These are phyloP conservation scores for Aquilaria malaccensis DNA, from an alignment of 345 rosid genomes.

Conservation along the genomic window DNA sequence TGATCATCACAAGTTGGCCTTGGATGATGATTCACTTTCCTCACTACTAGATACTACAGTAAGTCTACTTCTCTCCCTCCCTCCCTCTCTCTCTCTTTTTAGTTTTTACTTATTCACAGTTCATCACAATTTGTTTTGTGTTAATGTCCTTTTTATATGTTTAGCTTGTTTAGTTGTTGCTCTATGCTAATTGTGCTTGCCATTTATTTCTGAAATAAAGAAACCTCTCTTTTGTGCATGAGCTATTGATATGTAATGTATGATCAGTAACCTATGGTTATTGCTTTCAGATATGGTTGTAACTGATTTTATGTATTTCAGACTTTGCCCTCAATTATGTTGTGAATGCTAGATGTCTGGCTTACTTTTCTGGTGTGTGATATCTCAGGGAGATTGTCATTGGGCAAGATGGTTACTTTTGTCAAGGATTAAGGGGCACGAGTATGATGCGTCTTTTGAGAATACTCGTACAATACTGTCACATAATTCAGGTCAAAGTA, in stretches of 20 bases:
- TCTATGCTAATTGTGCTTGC: background rate
- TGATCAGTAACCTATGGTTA: background rate
- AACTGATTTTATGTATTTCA: constrained; percentile 4
- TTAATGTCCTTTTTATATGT: background rate
- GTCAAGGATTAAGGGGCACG: constrained; percentile 75
- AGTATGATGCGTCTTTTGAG: constrained; percentile 93
- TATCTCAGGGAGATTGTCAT: constrained; percentile 82
- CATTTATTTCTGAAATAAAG: no score
- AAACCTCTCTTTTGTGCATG: background rate
- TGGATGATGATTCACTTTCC: constrained; percentile 46
- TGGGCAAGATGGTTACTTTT: constrained; percentile 97
- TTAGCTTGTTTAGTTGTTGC: background rate
- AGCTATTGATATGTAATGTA: background rate
- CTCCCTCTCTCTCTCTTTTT: constrained; percentile 3
- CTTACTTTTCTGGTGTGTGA: constrained; percentile 16
- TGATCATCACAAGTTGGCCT: constrained; percentile 62
- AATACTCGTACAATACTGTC: constrained; percentile 79
- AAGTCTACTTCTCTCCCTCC: constrained; percentile 42
- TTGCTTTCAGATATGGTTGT: constrained; percentile 10
- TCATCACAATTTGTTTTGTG: constrained; percentile 3
- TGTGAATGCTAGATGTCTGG: background rate
- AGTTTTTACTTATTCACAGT: background rate
- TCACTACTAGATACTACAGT: constrained; percentile 72
- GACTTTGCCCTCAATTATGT: constrained; percentile 2
- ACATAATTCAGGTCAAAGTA: constrained; percentile 33